Conservation (phyloP, 139 green algal genomes). For the Chlamydomonas asymmetrica region DNA sequence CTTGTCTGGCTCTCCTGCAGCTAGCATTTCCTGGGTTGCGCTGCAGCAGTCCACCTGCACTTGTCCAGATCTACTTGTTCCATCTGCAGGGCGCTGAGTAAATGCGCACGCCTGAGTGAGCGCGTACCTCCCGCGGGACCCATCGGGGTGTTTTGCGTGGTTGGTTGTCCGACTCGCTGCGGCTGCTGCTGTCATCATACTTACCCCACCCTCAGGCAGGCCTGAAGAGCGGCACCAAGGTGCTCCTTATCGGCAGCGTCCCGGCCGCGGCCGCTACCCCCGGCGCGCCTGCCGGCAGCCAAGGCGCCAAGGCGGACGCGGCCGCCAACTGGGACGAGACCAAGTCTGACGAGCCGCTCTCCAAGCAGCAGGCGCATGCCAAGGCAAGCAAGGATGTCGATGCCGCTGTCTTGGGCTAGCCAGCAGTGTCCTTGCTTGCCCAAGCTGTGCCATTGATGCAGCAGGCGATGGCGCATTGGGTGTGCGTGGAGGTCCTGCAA, state of each 20-base stretch:
- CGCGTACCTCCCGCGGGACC: too few relatives aligned
- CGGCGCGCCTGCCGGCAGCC: slow-evolving; percentile 29
- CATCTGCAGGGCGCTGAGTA: too few relatives aligned
- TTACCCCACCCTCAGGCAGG: slow-evolving; percentile 33
- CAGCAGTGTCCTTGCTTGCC: too few relatives aligned
- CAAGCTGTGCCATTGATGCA: too few relatives aligned
- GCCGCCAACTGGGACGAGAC: slow-evolving; percentile 37
- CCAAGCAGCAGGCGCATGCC: too few relatives aligned
- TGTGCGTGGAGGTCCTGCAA: too few relatives aligned
- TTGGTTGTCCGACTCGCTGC: background rate
- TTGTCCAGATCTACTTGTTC: background rate
- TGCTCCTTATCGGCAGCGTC: slow-evolving; percentile 56
- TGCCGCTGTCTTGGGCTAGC: too few relatives aligned
- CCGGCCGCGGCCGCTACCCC: slow-evolving; percentile 16
- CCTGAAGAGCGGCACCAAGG: slow-evolving; percentile 58
- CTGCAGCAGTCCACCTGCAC: background rate
- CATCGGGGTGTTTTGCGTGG: too few relatives aligned
- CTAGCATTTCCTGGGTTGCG: background rate
- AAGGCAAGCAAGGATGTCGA: slow-evolving; percentile 30
- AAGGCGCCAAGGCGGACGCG: slow-evolving; percentile 4
- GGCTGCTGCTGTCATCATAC: background rate
- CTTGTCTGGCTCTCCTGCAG: too few relatives aligned
- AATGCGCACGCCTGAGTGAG: too few relatives aligned
- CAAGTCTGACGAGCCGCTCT: too few relatives aligned
- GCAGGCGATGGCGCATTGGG: too few relatives aligned